phyloP scores from a whole-genome alignment of 768 basidiomycete genomes.

The Boletellus emodensis region DNA sequence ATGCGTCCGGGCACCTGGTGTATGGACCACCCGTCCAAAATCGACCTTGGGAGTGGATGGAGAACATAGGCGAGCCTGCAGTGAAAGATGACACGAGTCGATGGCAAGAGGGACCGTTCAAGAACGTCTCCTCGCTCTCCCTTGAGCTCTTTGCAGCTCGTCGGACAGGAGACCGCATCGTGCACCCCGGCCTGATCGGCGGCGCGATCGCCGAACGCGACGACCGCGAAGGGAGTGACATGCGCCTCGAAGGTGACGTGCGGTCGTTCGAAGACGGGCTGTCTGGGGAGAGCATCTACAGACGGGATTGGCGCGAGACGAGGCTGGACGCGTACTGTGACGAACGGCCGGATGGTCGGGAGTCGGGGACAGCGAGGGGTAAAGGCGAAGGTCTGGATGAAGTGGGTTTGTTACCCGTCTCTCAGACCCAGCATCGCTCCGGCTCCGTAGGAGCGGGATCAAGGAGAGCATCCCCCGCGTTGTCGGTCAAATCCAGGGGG shows the following conservation, averaged over 20 bases:
- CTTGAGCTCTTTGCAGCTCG: conserved; percentile 68
- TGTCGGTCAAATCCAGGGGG: conserved; percentile 43
- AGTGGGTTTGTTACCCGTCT: conserved; percentile 25
- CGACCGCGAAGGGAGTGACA: conserved; percentile 10
- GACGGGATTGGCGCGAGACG: conserved; percentile 76
- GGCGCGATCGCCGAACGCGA: conserved; percentile 14
- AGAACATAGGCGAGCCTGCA: conserved; percentile 55
- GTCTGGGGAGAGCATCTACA: conserved; percentile 59
- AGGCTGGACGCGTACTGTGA: conserved; percentile 34
- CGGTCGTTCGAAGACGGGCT: conserved; percentile 66
- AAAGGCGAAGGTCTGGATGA: conserved; percentile 31
- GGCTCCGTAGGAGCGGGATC: conserved; percentile 22
- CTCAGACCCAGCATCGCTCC: conserved; percentile 14
- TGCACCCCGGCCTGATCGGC: background rate
- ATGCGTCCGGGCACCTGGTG: conserved; percentile 47
- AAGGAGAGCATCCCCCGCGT: conserved; percentile 44
- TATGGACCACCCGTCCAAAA: conserved; percentile 57
- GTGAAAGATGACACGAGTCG: conserved; percentile 42
- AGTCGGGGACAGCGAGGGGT: background rate
- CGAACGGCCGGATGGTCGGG: conserved; percentile 9
- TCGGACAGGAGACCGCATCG: conserved; percentile 56
- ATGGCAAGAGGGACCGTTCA: conserved; percentile 45
- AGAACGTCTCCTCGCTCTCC: conserved; percentile 67
- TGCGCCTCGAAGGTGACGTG: conserved; percentile 40
- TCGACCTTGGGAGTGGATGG: conserved; percentile 85